These are phyloP conservation scores for Globisporangium recalcitrans DNA, from an alignment of 352 stramenopile species.

Conservation along the genomic window DNA sequence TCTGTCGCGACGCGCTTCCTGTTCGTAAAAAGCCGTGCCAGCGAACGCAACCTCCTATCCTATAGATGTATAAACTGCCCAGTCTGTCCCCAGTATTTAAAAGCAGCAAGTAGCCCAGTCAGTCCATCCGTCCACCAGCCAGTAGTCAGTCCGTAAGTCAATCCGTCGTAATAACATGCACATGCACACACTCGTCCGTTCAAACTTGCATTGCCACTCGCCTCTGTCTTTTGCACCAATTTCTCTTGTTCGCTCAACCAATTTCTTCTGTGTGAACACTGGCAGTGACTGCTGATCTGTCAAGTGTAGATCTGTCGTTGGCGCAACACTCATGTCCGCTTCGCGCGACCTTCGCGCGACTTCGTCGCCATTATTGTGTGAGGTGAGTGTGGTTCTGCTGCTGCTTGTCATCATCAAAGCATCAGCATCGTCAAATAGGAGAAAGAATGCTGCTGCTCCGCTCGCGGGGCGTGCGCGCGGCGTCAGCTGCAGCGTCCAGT, in stretches of 20 bases:
- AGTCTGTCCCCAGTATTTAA: slow-evolving; percentile 16
- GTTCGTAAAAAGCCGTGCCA: background rate
- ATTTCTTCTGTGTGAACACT: too few relatives aligned
- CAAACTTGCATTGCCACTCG: too few relatives aligned
- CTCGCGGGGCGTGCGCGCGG: background rate
- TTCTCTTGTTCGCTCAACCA: background rate
- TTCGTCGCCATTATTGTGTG: background rate
- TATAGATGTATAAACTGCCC: slow-evolving; percentile 10
- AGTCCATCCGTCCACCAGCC: background rate
- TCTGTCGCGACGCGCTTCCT: background rate
- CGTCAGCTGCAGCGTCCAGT: background rate
- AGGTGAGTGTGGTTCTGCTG: background rate
- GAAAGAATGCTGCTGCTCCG: slow-evolving; percentile 3
- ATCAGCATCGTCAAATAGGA: slow-evolving; percentile 2
- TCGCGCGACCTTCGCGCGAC: slow-evolving; percentile 3
- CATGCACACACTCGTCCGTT: background rate
- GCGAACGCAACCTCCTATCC: background rate
- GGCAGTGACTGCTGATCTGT: too few relatives aligned
- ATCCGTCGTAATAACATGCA: background rate
- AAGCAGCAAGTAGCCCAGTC: slow-evolving; percentile 6
- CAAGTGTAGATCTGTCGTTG: background rate
- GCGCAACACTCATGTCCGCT: background rate
- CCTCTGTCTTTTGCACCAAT: background rate
- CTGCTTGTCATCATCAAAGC: background rate
- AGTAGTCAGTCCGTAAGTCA: background rate